Conservation (phyloP, 306 rosid species). For the Boehmeria nivea region DNA sequence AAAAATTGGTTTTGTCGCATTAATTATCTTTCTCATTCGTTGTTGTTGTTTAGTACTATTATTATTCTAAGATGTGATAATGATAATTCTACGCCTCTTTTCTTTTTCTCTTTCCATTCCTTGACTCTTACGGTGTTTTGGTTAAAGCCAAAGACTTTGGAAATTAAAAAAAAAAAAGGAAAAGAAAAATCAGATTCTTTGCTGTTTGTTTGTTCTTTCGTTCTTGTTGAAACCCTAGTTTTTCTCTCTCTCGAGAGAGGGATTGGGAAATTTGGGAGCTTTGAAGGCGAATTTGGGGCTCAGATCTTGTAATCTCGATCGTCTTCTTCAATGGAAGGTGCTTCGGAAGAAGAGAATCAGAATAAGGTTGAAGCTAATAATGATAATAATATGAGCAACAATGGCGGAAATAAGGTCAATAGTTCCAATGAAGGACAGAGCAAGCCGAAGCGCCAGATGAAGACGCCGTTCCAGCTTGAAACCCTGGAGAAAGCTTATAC, state of each 20-base stretch:
- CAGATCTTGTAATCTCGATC: constrained; percentile 42
- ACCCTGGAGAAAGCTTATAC: constrained; percentile 86
- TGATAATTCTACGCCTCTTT: constrained; percentile 45
- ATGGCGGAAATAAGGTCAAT: constrained; percentile 39
- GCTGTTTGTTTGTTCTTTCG: constrained; percentile 9
- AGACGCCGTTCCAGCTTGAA: constrained; percentile 97
- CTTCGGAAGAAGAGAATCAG: constrained; percentile 63
- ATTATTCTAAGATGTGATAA: too few relatives aligned
- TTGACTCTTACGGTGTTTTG: constrained; percentile 70
- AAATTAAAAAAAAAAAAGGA: constrained; percentile 9
- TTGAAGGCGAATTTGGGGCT: constrained; percentile 13
- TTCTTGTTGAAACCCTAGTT: constrained; percentile 28
- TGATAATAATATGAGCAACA: constrained; percentile 35
- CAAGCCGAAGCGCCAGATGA: constrained; percentile 99
- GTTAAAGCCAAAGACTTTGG: constrained; percentile 24
- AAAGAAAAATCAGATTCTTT: constrained; percentile 27
- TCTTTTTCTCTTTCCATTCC: constrained; percentile 40
- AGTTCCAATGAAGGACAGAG: constrained; percentile 90
- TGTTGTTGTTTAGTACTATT: constrained; percentile 5
- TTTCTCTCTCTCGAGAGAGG: constrained; percentile 7
- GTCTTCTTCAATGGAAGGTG: constrained; percentile 59
- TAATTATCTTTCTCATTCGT: constrained; percentile 25
- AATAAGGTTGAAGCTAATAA: constrained; percentile 16
- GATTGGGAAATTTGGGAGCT: constrained; percentile 41
- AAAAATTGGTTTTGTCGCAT: constrained; percentile 20